Percentiles rank a stretch among this genome's conserved stretches.
phyloP scores from a whole-genome alignment of 2,329 filamentous ascomycete species.

The Aspergillus arachidicola region DNA sequence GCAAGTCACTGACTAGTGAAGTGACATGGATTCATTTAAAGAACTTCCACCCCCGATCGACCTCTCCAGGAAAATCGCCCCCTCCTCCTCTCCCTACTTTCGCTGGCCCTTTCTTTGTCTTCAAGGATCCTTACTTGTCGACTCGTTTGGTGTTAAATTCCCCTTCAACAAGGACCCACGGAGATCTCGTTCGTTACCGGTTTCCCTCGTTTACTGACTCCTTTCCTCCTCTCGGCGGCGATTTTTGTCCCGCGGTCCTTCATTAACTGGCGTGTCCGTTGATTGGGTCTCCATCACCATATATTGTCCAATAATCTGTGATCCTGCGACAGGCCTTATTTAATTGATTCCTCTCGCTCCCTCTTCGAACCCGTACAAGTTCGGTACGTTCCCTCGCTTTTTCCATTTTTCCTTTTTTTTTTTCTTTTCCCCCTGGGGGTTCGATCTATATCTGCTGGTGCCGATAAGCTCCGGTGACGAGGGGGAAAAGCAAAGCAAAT shows the following conservation, averaged over 20 bases:
- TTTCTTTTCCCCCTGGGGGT: not conserved
- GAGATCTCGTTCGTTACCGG: not conserved
- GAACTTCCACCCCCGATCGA: not conserved
- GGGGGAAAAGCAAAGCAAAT: not conserved
- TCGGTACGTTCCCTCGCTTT: conserved; percentile 7
- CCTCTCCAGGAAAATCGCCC: not conserved
- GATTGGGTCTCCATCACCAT: conserved; percentile 8
- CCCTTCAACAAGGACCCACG: not conserved
- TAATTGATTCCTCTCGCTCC: not conserved
- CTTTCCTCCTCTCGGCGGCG: not conserved
- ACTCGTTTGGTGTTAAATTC: not conserved
- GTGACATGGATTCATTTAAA: not conserved
- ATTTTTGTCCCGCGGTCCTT: conserved; percentile 16
- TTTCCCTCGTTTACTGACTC: conserved; percentile 1
- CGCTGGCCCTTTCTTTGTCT: conserved; percentile 10
- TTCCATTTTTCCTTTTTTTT: not conserved
- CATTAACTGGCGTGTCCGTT: conserved; percentile 18
- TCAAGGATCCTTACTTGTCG: not conserved
- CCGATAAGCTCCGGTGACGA: not conserved
- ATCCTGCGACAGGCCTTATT: not conserved
- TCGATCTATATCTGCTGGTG: not conserved
- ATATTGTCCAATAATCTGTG: not conserved
- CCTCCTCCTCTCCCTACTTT: conserved; percentile 1
- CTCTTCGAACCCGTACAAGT: not conserved
- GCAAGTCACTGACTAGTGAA: not conserved